phyloP scores from a whole-genome alignment of 768 basidiomycete species.

The Suillus plorans region DNA sequence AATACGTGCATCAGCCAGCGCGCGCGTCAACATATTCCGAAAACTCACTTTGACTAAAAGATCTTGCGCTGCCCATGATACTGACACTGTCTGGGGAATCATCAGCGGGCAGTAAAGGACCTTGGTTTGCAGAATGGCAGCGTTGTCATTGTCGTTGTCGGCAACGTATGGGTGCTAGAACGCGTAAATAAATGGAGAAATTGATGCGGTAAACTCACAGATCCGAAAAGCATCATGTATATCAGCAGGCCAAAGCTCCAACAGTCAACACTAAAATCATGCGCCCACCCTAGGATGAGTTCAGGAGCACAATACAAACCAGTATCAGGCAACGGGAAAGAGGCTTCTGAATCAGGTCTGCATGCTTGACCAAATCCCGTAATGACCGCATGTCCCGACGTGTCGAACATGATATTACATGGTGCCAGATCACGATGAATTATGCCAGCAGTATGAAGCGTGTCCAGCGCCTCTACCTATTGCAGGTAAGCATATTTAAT shows the following conservation, averaged over 20 bases:
- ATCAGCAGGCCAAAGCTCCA: slow-evolving; percentile 60
- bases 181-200: slow-evolving; percentile 1
- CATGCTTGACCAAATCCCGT: slow-evolving; percentile 42
- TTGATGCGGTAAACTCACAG: slow-evolving; percentile 31
- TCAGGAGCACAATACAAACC: slow-evolving; percentile 50
- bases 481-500: not conserved
- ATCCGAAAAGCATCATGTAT: slow-evolving; percentile 49
- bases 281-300: slow-evolving; percentile 52
- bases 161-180: slow-evolving; percentile 42
- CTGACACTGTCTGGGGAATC: slow-evolving; percentile 23
- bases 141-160: slow-evolving; percentile 19
- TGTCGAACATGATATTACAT: slow-evolving; percentile 42
- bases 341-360: slow-evolving; percentile 12
- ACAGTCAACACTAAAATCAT: slow-evolving; percentile 52
- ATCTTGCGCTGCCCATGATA: slow-evolving; percentile 35
- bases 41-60: slow-evolving; percentile 45
- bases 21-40: not conserved
- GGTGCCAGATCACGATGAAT: slow-evolving; percentile 48
- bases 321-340: slow-evolving; percentile 3
- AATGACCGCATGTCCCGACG: slow-evolving; percentile 46
- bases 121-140: slow-evolving; percentile 30
- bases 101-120: slow-evolving; percentile 34
- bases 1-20: not conserved
- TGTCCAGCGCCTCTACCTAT: slow-evolving; percentile 41
- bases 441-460: slow-evolving; percentile 46